Evolutionary conservation across 805 yeast genomes (phyloP), one percentile per base, ranked within the genome.

Genomic region (Yamadazyma philogaea): DNA sequence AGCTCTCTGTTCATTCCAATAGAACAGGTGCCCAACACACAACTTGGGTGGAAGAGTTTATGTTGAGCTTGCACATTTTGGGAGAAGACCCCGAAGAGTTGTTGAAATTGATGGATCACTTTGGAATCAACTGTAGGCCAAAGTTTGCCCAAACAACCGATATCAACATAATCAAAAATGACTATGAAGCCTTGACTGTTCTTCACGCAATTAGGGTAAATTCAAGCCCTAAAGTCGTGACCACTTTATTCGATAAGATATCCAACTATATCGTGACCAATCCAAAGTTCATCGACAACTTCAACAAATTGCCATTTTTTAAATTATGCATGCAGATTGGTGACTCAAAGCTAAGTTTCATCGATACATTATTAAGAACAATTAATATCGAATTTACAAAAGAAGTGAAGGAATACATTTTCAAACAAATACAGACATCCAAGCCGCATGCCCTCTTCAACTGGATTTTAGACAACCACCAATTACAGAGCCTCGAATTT

Each of bases 1-100:
- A 89, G 56, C 75, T 84, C 61, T 68, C 44, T 3, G 4, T 36
- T n/a, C 37, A 30, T 22, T 32, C 32, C 37, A 35, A 35, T 18
- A 41, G 35, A 20, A 34, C 30, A 4, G 30, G 15, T 4, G 15
- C 6, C 16, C 28, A 30, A 6, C 27, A 17, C 30, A 16, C 30
- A 8, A n/a, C 7, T 11, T 49, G 49, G 49, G 34, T 46, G 28
- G 40, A 43, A 12, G 15, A 31, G n/a, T 28, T 48, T n/a, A 11
- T 48, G 7, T 30, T 30, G 26, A 34, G 37, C 26, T 42, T 46
- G 4, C 24, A 16, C 20, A 40, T 49, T 14, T 8, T 49, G 14
- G 53, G 53, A 4, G 49, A 49, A 31, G 21, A 30, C 18, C 7
- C 22, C n/a, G 17, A 32, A 12, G 47, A 49, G 15, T 14, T 49